Evolutionary conservation across 148 eudicot genomes (phyloP).

Genomic region (Spergularia marina): DNA sequence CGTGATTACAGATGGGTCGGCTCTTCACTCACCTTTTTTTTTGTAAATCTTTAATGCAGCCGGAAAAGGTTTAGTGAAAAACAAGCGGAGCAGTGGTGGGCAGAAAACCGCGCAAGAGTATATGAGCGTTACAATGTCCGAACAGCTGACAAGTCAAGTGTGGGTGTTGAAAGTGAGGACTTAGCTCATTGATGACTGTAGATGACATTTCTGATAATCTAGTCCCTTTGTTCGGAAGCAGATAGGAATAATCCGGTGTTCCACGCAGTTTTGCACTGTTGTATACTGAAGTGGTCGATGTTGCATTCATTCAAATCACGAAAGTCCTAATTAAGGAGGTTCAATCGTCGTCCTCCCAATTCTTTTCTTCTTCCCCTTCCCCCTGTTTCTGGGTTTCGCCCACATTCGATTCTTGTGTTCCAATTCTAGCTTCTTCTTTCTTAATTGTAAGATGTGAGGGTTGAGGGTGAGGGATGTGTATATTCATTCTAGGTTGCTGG

Average conservation of each 20-base stretch:
- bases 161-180: conserved; percentile 67
- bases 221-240: not conserved
- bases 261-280: conserved; percentile 16
- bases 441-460: conserved; percentile 28
- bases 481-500: conserved; percentile 49
- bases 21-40: not conserved
- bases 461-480: conserved; percentile 60
- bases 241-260: conserved; percentile 9
- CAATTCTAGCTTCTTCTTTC: conserved; percentile 30
- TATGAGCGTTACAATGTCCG: conserved; percentile 90
- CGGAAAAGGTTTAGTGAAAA: conserved; percentile 93
- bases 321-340: conserved; percentile 21
- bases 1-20: not conserved
- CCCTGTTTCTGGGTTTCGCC: not conserved
- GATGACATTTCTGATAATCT: conserved; percentile 26
- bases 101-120: conserved; percentile 86
- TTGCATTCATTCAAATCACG: conserved; percentile 20
- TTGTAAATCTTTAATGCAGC: conserved; percentile 42
- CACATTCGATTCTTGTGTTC: conserved; percentile 27
- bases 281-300: conserved; percentile 10
- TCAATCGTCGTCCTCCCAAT: conserved; percentile 22
- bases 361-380: conserved; percentile 16
- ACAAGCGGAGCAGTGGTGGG: conserved; percentile 99
- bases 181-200: conserved; percentile 40
- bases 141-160: conserved; percentile 73